Percentiles rank a stretch among this genome's conserved stretches.
phyloP scores from a whole-genome alignment of 1,284 basidiomycete species.

The Apiotrichum sp. region DNA sequence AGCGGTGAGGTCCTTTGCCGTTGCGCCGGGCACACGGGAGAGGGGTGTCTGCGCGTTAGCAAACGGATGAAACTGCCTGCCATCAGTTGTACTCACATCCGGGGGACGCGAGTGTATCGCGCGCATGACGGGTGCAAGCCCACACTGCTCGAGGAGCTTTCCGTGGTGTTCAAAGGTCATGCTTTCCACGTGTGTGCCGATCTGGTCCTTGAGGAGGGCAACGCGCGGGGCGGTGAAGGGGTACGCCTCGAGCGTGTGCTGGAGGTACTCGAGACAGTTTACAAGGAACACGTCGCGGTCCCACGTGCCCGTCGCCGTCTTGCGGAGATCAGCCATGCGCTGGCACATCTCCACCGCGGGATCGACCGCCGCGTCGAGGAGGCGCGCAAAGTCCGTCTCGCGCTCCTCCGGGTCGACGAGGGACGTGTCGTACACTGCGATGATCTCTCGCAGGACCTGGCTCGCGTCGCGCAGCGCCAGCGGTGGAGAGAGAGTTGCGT shows the following conservation, averaged over 20 bases:
- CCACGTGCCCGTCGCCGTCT: constrained; percentile 53
- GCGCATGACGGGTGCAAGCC: constrained; percentile 60
- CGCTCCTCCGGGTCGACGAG: constrained; percentile 52
- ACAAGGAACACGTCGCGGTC: constrained; percentile 73
- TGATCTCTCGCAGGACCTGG: constrained; percentile 77
- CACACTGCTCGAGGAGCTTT: constrained; percentile 65
- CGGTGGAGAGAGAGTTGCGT: constrained; percentile 69
- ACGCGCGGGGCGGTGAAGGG: constrained; percentile 64
- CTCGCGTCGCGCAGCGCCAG: constrained; percentile 70
- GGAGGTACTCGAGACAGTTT: constrained; percentile 73
- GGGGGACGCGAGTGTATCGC: constrained; percentile 55
- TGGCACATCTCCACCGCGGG: constrained; percentile 73
- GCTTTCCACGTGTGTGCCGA: constrained; percentile 59
- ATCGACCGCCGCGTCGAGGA: constrained; percentile 74
- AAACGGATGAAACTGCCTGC: not conserved
- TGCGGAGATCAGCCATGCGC: constrained; percentile 58
- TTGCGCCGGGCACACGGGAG: constrained; percentile 42
- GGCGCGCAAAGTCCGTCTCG: constrained; percentile 58
- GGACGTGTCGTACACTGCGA: constrained; percentile 78
- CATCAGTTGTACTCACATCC: constrained; percentile 50
- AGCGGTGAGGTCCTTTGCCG: constrained; percentile 40
- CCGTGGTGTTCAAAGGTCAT: constrained; percentile 73
- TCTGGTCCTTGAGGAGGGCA: constrained; percentile 55
- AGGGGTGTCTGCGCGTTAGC: constrained; percentile 53
- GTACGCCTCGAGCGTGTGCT: constrained; percentile 68